Conservation (phyloP, 2,329 filamentous ascomycete genomes). For the Trichoderma cornu-damae region DNA sequence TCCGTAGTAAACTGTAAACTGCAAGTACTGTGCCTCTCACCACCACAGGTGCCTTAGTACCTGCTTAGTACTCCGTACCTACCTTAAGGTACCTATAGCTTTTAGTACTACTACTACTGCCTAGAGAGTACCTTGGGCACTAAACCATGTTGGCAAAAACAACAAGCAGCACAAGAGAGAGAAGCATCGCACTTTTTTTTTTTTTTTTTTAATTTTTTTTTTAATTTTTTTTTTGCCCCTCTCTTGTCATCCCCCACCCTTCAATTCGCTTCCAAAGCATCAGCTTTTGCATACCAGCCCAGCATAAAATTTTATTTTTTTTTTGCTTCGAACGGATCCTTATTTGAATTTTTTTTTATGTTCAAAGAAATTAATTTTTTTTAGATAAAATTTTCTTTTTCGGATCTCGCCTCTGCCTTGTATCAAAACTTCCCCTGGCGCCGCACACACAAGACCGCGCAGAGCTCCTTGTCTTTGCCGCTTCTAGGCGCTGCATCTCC, state of each 20-base stretch:
- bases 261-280: constrained; percentile 3
- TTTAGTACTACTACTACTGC: too few relatives aligned
- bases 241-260: constrained; percentile 7
- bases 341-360: neutral
- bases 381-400: neutral
- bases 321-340: too few relatives aligned
- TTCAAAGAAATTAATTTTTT: neutral
- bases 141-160: too few relatives aligned
- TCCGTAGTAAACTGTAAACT: too few relatives aligned
- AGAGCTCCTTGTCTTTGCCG: neutral
- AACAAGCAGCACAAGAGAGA: too few relatives aligned
- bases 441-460: neutral
- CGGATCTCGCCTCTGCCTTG: neutral
- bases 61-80: too few relatives aligned
- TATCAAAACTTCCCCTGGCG: neutral
- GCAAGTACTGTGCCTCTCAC: too few relatives aligned
- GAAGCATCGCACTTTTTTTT: neutral
- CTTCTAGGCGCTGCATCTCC: constrained; percentile 1
- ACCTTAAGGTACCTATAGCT: too few relatives aligned
- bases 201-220: neutral
- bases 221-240: constrained; percentile 8
- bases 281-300: constrained; percentile 1
- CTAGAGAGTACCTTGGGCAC: too few relatives aligned
- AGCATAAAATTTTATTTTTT: neutral
- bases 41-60: too few relatives aligned